Evolutionary conservation across 1,284 basidiomycete genomes (phyloP), one percentile per base, ranked within the genome.

Genomic region (Ustilago xerochloae): DNA sequence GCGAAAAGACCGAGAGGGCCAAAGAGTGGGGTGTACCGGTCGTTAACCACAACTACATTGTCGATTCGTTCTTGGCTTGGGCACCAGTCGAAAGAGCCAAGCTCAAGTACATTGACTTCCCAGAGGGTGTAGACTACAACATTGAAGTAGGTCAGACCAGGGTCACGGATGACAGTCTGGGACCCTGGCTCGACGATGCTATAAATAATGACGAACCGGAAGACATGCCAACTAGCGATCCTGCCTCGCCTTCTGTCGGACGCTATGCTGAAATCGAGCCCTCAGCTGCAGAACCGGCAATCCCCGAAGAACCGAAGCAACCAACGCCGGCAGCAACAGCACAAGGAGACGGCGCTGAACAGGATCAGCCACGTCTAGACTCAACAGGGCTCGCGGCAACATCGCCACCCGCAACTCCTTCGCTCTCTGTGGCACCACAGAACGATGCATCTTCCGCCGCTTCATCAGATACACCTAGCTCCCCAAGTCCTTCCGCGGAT

Each of bases 11-110:
- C 0, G 85, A 86, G 7, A 91, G 91, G 79, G 92, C 93, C 0
- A 86, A 87, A 9, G 87, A 89, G 0, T 95, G 93, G 93, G 89
- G 88, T 0, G 91, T 95, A 63, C 91, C 92, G 0, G 87, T 94
- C 61, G 91, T 95, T 13, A 94, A 94, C 75, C 94, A 96, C 78
- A 87, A 88, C 0, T 96, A 93, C 92, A 87, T 96, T 6, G 93
- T 95, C 81, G 92, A 93, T 69, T 94, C 92, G 82, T 92, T 93
- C 78, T 51, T 74, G 12, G 71, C 65, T 16, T 74, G 71, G 71
- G 56, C 53, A 6, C 51, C 62, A 1, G 54, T 74, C 7, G 63
- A 74, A 33, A 38, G 60, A 9, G 59, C 65, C 18, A 69, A 68
- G 53, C 54, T 74, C 51, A 68, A 60, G 45, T 74, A 69, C 48